Evolutionary conservation across 768 basidiomycete species (phyloP).

Genomic region (Macrocybe gigantea): DNA sequence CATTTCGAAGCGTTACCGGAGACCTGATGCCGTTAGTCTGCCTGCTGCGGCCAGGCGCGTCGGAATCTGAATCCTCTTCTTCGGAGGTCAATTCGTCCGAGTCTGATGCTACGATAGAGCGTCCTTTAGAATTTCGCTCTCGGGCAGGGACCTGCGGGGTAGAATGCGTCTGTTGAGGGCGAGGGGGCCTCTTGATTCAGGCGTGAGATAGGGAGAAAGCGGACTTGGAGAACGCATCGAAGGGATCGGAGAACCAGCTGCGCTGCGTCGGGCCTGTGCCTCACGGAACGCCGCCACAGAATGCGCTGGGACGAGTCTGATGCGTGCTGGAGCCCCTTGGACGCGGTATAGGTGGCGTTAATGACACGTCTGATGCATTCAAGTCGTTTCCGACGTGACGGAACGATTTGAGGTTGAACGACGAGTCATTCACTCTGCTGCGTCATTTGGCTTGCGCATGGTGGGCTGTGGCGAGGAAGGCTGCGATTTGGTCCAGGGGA

Average conservation of each 20-base stretch:
- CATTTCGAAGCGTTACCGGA: not conserved
- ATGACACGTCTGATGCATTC: conserved; percentile 19
- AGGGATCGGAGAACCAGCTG: conserved; percentile 54
- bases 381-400: conserved; percentile 46
- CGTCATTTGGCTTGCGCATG: conserved; percentile 1
- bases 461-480: conserved; percentile 9
- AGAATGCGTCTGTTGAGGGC: not conserved
- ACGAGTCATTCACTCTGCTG: conserved; percentile 15
- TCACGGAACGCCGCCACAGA: conserved; percentile 80
- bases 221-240: conserved; percentile 26
- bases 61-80: conserved; percentile 19
- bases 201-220: conserved; percentile 23
- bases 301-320: conserved; percentile 71
- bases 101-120: not conserved
- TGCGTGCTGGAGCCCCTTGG: conserved; percentile 53
- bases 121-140: no score
- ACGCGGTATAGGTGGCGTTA: conserved; percentile 38
- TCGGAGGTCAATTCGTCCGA: conserved; percentile 2
- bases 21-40: conserved; percentile 10
- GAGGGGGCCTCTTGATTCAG: not conserved
- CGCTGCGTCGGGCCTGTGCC: conserved; percentile 62
- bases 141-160: not conserved
- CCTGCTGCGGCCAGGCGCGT: conserved; percentile 4
- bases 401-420: conserved; percentile 74
- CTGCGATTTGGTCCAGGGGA: conserved; percentile 36